A percentile compares a stretch with the other conserved stretches of the same genome.
phyloP scores from a whole-genome alignment of 2,329 filamentous ascomycete genomes.

The Aspergillus proliferans region DNA sequence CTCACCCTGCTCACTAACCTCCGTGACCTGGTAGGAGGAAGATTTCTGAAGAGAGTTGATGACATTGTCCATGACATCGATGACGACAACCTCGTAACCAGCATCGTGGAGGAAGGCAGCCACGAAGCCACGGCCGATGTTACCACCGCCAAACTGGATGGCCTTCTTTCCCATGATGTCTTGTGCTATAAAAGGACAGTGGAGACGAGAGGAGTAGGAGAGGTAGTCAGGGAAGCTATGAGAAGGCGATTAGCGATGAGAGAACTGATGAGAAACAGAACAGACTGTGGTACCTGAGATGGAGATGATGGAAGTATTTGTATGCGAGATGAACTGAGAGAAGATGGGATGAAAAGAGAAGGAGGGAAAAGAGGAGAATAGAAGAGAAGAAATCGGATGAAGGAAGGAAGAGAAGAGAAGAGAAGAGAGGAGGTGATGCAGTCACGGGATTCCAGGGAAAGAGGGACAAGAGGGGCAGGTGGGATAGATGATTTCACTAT shows the following conservation, averaged over 20 bases:
- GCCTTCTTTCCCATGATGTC: conserved; percentile 55
- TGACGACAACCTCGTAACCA: conserved; percentile 91
- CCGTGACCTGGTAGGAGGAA: conserved; percentile 81
- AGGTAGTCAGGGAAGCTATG: not conserved
- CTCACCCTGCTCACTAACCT: conserved; percentile 81
- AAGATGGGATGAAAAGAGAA: conserved; percentile 4
- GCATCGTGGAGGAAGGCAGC: conserved; percentile 91
- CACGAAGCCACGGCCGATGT: conserved; percentile 81
- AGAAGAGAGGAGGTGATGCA: conserved; percentile 2
- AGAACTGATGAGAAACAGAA: conserved; percentile 3
- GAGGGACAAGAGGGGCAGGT: conserved; percentile 3
- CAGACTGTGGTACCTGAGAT: conserved; percentile 2
- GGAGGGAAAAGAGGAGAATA: conserved; percentile 4
- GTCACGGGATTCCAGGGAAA: not conserved
- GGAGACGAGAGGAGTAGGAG: not conserved
- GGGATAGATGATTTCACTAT: not conserved
- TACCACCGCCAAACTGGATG: conserved; percentile 79
- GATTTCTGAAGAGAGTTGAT: conserved; percentile 72
- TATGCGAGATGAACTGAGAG: not conserved
- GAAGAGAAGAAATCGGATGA: conserved; percentile 1
- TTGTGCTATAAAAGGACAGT: conserved; percentile 1
- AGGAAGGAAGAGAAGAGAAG: conserved; percentile 2
- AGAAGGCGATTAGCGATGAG: not conserved
- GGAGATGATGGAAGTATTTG: not conserved
- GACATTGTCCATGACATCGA: conserved; percentile 81